Conservation (phyloP, 345 rosid species). For the Eucalyptus cladocalyx region DNA sequence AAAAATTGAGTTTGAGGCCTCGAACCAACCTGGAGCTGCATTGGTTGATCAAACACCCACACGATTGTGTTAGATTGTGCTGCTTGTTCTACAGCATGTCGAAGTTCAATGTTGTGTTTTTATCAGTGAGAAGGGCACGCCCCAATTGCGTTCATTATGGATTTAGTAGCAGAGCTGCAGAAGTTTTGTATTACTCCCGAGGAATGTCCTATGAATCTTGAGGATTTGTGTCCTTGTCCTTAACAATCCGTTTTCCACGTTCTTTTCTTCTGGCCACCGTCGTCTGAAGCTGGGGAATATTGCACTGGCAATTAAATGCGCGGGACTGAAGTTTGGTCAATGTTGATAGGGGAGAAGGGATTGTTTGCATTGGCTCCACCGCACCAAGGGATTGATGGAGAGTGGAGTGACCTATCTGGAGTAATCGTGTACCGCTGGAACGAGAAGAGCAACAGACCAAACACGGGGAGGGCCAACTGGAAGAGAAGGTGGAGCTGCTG, state of each 20-base stretch:
- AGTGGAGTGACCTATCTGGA: slow-evolving; percentile 46
- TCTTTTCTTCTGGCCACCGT: background rate
- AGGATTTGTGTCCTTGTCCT: background rate
- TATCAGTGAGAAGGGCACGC: background rate
- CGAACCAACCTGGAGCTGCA: background rate
- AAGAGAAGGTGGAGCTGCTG: slow-evolving; percentile 54
- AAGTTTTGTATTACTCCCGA: background rate
- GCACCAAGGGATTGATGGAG: slow-evolving; percentile 59
- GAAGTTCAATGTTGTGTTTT: background rate
- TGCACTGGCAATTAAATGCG: background rate
- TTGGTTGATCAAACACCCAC: background rate
- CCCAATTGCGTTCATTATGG: background rate
- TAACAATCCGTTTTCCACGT: background rate
- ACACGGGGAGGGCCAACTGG: slow-evolving; percentile 38
- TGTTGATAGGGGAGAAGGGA: slow-evolving; percentile 34
- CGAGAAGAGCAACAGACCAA: slow-evolving; percentile 28
- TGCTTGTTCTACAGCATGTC: background rate
- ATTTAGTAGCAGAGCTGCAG: background rate
- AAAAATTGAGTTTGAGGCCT: background rate
- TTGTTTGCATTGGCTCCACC: slow-evolving; percentile 45
- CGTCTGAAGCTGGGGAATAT: background rate
- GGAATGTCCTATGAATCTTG: background rate
- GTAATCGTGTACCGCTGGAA: slow-evolving; percentile 53
- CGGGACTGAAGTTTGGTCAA: background rate
- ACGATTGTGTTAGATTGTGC: background rate